Percentiles rank a stretch among this genome's conserved stretches.
Conservation (phyloP, 257 asterid genomes). For the Solanum dulcamara region DNA sequence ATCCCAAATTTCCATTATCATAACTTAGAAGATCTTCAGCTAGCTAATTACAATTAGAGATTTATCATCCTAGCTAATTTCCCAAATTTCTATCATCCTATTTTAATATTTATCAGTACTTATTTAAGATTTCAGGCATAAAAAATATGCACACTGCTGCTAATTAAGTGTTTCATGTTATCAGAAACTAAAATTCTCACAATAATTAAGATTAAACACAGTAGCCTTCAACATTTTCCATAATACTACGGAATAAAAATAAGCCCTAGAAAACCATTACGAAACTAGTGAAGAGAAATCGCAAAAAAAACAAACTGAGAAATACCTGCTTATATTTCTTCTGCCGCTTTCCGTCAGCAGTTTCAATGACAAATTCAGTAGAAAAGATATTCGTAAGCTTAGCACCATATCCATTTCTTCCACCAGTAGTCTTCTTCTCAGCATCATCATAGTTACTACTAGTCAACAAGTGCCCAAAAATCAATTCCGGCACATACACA, state of each 20-base stretch:
- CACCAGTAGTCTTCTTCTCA: conserved; percentile 92
- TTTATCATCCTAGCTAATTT: not conserved
- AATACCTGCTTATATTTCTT: conserved; percentile 87
- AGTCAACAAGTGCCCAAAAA: conserved; percentile 92
- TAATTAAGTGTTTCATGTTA: not conserved
- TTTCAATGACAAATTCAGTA: conserved; percentile 77
- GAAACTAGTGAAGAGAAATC: not conserved
- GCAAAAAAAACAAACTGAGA: not conserved
- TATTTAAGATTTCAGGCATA: not conserved
- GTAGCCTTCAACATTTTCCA: not conserved
- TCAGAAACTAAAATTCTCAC: not conserved
- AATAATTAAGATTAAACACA: not conserved
- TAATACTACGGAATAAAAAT: not conserved
- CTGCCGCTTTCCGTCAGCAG: conserved; percentile 82
- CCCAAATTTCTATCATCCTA: not conserved
- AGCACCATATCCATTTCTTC: conserved; percentile 95
- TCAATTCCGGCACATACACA: conserved; percentile 94
- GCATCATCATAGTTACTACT: conserved; percentile 90
- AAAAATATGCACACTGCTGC: not conserved
- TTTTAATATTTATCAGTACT: not conserved
- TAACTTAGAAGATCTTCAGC: not conserved
- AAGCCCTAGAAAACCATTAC: not conserved
- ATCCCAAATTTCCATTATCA: not conserved
- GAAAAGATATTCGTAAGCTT: conserved; percentile 91
- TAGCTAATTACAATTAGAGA: not conserved